Conservation (phyloP, 202 grass and related monocot genomes). For the Thinopyrum obtusiflorum region DNA sequence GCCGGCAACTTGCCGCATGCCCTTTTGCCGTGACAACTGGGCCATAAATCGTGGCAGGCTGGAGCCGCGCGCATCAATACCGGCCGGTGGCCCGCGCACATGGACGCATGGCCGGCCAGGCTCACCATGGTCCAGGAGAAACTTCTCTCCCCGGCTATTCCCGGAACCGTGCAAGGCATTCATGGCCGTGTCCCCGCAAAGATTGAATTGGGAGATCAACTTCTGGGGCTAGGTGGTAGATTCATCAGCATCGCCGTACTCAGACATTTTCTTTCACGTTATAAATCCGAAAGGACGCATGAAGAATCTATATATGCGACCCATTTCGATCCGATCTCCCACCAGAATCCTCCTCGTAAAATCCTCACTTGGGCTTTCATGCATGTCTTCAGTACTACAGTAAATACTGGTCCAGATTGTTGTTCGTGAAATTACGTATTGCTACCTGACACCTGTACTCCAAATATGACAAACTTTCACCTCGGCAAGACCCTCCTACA, state of each 20-base stretch:
- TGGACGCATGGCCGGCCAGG: background rate
- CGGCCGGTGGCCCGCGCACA: slow-evolving; percentile 17
- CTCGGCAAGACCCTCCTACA: background rate
- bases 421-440: background rate
- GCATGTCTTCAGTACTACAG: too few species aligned
- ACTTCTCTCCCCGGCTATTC: background rate
- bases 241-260: background rate
- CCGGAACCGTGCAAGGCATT: background rate
- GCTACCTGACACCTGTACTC: background rate
- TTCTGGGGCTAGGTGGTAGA: background rate
- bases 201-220: background rate
- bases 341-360: background rate
- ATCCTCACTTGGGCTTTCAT: background rate
- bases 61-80: background rate
- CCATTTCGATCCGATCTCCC: background rate
- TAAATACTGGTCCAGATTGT: background rate
- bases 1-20: background rate
- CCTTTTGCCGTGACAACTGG: slow-evolving; percentile 26
- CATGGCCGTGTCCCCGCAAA: background rate
- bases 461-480: background rate
- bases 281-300: background rate
- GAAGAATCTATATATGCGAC: background rate
- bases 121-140: slow-evolving; percentile 17
- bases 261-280: background rate
- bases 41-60: background rate